Evolutionary conservation across 768 basidiomycete genomes (phyloP).

Genomic region (Solioccasus polychromus): DNA sequence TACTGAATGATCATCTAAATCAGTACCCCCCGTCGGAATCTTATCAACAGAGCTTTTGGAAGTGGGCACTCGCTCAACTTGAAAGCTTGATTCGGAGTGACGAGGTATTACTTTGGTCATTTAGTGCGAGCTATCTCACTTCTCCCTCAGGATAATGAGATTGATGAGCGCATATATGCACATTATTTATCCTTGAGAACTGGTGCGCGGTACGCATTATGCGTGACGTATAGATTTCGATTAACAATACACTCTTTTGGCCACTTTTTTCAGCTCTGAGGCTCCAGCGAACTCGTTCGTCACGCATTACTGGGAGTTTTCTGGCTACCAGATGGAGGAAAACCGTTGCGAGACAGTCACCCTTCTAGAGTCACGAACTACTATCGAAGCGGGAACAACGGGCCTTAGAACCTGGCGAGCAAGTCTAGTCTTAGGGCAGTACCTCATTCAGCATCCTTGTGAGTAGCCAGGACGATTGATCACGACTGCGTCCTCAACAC

Average conservation of each 20-base stretch:
- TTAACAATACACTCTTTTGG: too few relatives aligned
- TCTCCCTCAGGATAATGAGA: conserved; percentile 49
- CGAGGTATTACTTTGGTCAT: conserved; percentile 42
- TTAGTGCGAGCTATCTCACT: conserved; percentile 1
- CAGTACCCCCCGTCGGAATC: conserved; percentile 59
- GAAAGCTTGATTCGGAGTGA: conserved; percentile 40
- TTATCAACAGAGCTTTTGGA: conserved; percentile 72
- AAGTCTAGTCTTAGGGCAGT: conserved; percentile 62
- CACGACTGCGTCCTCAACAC: neutral
- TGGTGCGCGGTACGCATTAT: conserved; percentile 25
- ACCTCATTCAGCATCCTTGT: conserved; percentile 59
- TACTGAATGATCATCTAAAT: conserved; percentile 51
- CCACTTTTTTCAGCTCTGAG: conserved; percentile 18
- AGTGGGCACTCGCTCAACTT: conserved; percentile 57
- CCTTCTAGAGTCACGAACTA: conserved; percentile 69
- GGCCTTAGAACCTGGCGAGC: conserved; percentile 80
- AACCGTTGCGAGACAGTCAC: conserved; percentile 45
- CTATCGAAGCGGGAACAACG: conserved; percentile 74
- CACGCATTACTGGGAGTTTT: conserved; percentile 60
- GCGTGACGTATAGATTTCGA: neutral
- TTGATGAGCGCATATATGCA: conserved; percentile 64
- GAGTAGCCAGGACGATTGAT: conserved; percentile 8
- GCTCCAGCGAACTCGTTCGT: conserved; percentile 48
- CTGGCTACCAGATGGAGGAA: neutral
- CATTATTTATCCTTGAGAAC: conserved; percentile 50